Evolutionary conservation across 2,329 filamentous ascomycete genomes (phyloP), one percentile per base, ranked within the genome.

Genomic region (Pestalotiopsis sp.): DNA sequence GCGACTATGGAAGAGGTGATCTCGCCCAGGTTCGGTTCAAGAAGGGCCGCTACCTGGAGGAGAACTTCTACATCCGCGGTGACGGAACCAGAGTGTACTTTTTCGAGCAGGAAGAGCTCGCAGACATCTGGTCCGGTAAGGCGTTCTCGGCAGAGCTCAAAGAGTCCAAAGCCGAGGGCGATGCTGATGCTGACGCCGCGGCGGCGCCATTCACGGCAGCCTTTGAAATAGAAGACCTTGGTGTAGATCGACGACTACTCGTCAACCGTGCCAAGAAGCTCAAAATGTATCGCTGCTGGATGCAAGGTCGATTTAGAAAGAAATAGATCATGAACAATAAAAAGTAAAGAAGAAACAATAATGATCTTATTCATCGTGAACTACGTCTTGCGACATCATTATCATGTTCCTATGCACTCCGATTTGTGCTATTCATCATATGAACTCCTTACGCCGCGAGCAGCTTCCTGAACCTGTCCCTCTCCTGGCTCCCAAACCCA

Each of bases 231-330:
- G 83, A 92, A 68, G 89, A 96, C 61, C 86, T 98, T 45, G 96
- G 92, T 31, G 87, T 95, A 67, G 96, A 99, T 79, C 90, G 94
- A 72, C 90, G 96, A 69, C 87, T 99, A 84, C 86, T 99, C 67
- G 94, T 99, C 68, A 99, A 99, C 79, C 90, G 96, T 72, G 93
- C 95, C 67, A 89, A 91, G 76, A 92, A 94, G 81, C 85, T 97
- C 63, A 99, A 98, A 83, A 99, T 99, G 96, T 98, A 98, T 81
- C 90, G 96, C 70, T 98, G 95, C 84, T 99, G 96, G 94, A 89
- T 97, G 79, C 93, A 97, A 80, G 93, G 92, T 38, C 89, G 90
- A 4, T 97, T 96, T 79, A 89, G 86, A 75, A 95, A 95, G 82
- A 86, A 84, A 83, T 86, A 84, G 78, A 81, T 68, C 64, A 71